Evolutionary conservation across 2,329 filamentous ascomycete species (phyloP).

Genomic region (Colletotrichum melonis): DNA sequence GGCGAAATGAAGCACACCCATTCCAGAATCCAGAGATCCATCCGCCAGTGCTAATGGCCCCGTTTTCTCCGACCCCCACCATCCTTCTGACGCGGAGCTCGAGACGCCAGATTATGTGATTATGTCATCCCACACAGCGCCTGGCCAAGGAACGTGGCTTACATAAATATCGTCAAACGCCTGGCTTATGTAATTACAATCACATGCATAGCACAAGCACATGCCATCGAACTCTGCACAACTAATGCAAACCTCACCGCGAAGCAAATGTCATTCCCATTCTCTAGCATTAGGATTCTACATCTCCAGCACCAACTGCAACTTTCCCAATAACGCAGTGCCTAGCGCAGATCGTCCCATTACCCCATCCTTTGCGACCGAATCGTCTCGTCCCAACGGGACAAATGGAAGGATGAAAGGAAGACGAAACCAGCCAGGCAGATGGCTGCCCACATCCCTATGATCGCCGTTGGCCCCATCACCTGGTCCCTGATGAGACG

Average conservation of each 20-base stretch:
- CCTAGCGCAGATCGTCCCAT: constrained; percentile 12
- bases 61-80: neutral
- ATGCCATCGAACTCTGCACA: neutral
- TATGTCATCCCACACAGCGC: neutral
- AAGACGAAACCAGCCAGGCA: neutral
- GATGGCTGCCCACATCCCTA: neutral
- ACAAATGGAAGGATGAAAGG: neutral
- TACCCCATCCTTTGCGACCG: neutral
- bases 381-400: neutral
- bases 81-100: neutral
- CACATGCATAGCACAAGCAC: neutral
- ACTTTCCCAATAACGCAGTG: neutral
- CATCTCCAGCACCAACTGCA: neutral
- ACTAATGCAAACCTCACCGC: neutral
- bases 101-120: neutral
- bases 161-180: neutral
- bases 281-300: neutral
- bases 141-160: neutral
- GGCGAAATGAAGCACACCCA: neutral
- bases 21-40: neutral
- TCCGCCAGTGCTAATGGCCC: neutral
- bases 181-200: neutral
- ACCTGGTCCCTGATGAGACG: neutral
- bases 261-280: neutral
- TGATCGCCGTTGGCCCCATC: neutral